phyloP scores from a whole-genome alignment of 2,329 filamentous ascomycete species.

The Fusarium penzigii region DNA sequence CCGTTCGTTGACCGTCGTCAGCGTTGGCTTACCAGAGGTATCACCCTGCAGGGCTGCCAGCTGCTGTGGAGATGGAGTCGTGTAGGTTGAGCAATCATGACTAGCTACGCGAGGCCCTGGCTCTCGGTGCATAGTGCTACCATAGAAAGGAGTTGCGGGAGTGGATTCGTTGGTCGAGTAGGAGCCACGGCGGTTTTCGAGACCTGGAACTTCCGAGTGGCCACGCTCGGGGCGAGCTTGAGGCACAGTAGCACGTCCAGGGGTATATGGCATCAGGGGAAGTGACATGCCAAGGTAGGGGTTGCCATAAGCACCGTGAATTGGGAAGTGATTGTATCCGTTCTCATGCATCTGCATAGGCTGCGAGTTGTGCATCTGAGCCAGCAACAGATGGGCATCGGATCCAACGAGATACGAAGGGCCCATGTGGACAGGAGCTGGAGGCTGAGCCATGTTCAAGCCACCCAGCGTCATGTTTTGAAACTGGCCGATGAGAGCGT shows the following conservation, averaged over 20 bases:
- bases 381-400: slow-evolving; percentile 42
- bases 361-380: slow-evolving; percentile 37
- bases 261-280: slow-evolving; percentile 52
- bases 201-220: slow-evolving; percentile 57
- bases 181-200: slow-evolving; percentile 67
- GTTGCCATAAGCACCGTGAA: slow-evolving; percentile 37
- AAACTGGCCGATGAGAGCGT: slow-evolving; percentile 37
- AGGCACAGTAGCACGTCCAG: slow-evolving; percentile 47
- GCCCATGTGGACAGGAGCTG: slow-evolving; percentile 36
- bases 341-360: slow-evolving; percentile 38
- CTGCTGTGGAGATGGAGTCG: slow-evolving; percentile 66
- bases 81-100: slow-evolving; percentile 65
- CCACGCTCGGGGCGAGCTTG: slow-evolving; percentile 49
- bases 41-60: slow-evolving; percentile 42
- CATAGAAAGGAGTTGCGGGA: slow-evolving; percentile 66
- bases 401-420: slow-evolving; percentile 40
- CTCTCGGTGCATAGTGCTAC: slow-evolving; percentile 58
- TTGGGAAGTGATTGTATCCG: slow-evolving; percentile 35
- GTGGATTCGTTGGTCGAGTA: slow-evolving; percentile 70
- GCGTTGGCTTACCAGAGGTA: slow-evolving; percentile 43
- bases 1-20: slow-evolving; percentile 44
- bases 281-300: slow-evolving; percentile 40
- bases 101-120: slow-evolving; percentile 59
- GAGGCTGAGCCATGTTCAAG: slow-evolving; percentile 35
- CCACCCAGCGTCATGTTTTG: slow-evolving; percentile 40